These are phyloP conservation scores for Anisogramma anomala DNA, from an alignment of 2,329 filamentous ascomycete species.

Conservation along the genomic window DNA sequence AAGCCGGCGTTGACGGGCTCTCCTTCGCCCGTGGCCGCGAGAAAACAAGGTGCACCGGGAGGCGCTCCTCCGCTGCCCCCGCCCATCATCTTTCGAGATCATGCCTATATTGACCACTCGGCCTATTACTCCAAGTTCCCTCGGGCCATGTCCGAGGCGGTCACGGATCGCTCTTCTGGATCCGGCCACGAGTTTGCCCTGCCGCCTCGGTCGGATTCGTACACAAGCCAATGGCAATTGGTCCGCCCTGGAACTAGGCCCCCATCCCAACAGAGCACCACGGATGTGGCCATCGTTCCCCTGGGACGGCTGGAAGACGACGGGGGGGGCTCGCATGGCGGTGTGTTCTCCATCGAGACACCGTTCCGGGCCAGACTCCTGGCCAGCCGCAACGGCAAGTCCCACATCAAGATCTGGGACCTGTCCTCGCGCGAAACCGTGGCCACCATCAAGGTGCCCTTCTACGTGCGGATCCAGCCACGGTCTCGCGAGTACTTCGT, in stretches of 20 bases:
- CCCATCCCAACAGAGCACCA: background rate
- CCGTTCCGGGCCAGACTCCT: slow-evolving; percentile 24
- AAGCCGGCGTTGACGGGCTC: background rate
- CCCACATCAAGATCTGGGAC: too few relatives aligned
- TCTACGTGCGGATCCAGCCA: slow-evolving; percentile 27
- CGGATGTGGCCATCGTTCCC: slow-evolving; percentile 6
- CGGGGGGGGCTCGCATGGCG: slow-evolving; percentile 20
- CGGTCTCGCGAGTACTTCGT: slow-evolving; percentile 31
- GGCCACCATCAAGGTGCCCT: slow-evolving; percentile 26
- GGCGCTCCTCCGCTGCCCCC: background rate
- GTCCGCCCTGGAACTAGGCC: background rate
- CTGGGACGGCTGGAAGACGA: slow-evolving; percentile 20
- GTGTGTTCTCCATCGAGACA: slow-evolving; percentile 26
- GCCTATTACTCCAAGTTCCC: slow-evolving; percentile 9
- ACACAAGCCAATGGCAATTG: background rate
- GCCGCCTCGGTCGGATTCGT: slow-evolving; percentile 5
- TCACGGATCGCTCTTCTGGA: slow-evolving; percentile 5
- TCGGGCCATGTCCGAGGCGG: background rate
- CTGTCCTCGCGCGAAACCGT: too few relatives aligned
- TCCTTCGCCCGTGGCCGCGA: background rate
- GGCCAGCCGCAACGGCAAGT: slow-evolving; percentile 24
- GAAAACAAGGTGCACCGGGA: background rate
- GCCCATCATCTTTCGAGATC: slow-evolving; percentile 3
- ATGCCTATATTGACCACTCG: slow-evolving; percentile 4
- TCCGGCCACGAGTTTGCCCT: slow-evolving; percentile 1